These are phyloP conservation scores for Asparagopsis taxiformis DNA, from an alignment of 31 red algal genomes.

Conservation along the genomic window DNA sequence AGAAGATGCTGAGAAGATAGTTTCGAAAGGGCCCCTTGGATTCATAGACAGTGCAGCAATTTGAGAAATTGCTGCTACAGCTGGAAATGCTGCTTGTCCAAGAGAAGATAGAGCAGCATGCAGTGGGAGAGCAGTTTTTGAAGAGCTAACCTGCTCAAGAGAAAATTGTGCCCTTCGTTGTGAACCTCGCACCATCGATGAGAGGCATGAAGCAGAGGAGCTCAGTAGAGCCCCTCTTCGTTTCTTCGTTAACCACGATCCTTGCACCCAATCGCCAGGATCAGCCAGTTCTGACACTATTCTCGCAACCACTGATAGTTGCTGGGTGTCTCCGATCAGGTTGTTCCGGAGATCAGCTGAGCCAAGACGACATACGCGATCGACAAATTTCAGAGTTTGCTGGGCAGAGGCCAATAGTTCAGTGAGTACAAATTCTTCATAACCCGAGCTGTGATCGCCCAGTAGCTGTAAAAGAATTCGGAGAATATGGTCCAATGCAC, in stretches of 20 bases:
- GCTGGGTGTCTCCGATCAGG: slow-evolving; percentile 3
- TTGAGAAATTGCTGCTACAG: slow-evolving; percentile 55
- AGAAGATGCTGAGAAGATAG: slow-evolving; percentile 12
- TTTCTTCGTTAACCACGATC: slow-evolving; percentile 43
- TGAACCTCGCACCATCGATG: slow-evolving; percentile 42
- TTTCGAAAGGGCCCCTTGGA: slow-evolving; percentile 7
- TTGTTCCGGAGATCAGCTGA: slow-evolving; percentile 16
- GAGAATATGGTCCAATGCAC: slow-evolving; percentile 46
- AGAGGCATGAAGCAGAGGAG: slow-evolving; percentile 38
- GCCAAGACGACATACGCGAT: slow-evolving; percentile 37
- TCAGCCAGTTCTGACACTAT: slow-evolving; percentile 52
- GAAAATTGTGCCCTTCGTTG: slow-evolving; percentile 24
- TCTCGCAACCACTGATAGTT: slow-evolving; percentile 16
- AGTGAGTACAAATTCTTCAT: slow-evolving; percentile 33
- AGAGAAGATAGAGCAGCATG: slow-evolving; percentile 33
- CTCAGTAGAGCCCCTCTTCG: slow-evolving; percentile 52
- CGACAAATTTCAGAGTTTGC: slow-evolving; percentile 42
- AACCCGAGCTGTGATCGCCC: slow-evolving; percentile 43
- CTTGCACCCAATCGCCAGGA: slow-evolving; percentile 44
- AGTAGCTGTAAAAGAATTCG: slow-evolving; percentile 34
- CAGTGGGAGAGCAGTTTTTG: slow-evolving; percentile 34
- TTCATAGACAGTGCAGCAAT: slow-evolving; percentile 35
- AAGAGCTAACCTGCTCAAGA: slow-evolving; percentile 46
- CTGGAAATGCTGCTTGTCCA: slow-evolving; percentile 55
- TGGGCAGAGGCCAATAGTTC: slow-evolving; percentile 43